Conservation (phyloP, 345 rosid genomes). For the Balakata baccata region DNA sequence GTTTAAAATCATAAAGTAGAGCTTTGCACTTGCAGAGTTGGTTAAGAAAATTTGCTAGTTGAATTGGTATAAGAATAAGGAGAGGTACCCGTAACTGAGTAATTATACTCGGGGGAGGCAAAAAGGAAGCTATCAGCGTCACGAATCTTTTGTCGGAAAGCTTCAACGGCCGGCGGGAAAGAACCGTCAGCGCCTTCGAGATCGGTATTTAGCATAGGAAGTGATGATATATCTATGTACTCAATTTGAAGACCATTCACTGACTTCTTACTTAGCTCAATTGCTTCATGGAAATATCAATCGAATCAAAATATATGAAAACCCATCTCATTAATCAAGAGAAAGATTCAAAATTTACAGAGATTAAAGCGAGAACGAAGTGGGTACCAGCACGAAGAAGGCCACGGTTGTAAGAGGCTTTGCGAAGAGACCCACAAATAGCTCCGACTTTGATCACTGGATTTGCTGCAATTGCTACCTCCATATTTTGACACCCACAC, state of each 20-base stretch:
- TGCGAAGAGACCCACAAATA: constrained; percentile 75
- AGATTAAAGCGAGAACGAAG: background rate
- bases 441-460: constrained; percentile 64
- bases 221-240: constrained; percentile 18
- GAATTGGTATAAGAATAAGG: no score
- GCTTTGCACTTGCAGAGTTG: background rate
- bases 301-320: background rate
- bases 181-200: constrained; percentile 39
- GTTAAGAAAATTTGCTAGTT: no score
- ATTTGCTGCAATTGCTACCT: constrained; percentile 32
- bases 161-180: constrained; percentile 60
- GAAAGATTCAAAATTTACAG: background rate
- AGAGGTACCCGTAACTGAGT: constrained; percentile 56
- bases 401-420: constrained; percentile 64
- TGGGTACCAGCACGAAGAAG: constrained; percentile 60
- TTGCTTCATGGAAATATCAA: constrained; percentile 13
- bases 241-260: constrained; percentile 19
- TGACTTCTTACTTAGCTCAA: constrained; percentile 14
- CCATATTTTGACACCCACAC: constrained; percentile 27
- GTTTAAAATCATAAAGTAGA: background rate
- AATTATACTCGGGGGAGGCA: constrained; percentile 84
- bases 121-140: constrained; percentile 64
- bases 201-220: constrained; percentile 26
- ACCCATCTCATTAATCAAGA: background rate
- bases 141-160: constrained; percentile 57